A percentile compares a stretch with the other conserved stretches of the same genome.
These are phyloP conservation scores for Vitrella brassicaformis DNA, from an alignment of 73 alveolate species.

Conservation along the genomic window DNA sequence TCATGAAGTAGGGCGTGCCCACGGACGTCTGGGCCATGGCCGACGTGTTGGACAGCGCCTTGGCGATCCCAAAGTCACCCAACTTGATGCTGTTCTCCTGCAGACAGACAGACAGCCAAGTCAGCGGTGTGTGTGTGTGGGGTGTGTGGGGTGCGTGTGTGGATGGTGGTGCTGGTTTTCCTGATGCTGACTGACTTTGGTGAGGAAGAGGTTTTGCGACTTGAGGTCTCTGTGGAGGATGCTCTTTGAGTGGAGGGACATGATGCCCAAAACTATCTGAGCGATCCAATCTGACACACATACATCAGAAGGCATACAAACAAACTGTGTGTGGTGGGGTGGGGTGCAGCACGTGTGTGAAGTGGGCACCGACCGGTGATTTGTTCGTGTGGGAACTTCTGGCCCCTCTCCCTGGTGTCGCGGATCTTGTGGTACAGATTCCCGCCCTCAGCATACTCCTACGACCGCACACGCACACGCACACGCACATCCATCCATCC, in stretches of 20 bases:
- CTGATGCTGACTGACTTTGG: no score
- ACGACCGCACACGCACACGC: conserved; percentile 9
- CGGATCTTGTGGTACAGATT: conserved; percentile 65
- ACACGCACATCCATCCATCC: no score
- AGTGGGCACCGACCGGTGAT: conserved; percentile 39
- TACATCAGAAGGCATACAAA: not conserved
- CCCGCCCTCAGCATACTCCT: conserved; percentile 97
- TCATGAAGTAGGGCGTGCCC: not conserved
- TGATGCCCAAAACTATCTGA: conserved; percentile 63
- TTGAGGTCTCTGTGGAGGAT: conserved; percentile 82
- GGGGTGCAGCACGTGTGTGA: not conserved
- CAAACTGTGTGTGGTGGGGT: not conserved
- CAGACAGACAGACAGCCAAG: no score
- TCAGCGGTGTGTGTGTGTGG: no score
- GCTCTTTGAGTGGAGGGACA: conserved; percentile 61
- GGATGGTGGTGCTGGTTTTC: no score
- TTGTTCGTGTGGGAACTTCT: conserved; percentile 57
- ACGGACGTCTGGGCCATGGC: conserved; percentile 20
- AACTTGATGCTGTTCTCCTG: conserved; percentile 40
- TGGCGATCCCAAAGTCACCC: conserved; percentile 66
- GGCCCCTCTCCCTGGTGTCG: conserved; percentile 40
- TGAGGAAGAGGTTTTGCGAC: conserved; percentile 42
- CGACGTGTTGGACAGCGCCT: conserved; percentile 27
- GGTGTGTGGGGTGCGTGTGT: no score
- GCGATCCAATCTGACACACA: conserved; percentile 50